Percentiles rank a stretch among this genome's conserved stretches.
phyloP scores from a whole-genome alignment of 192 early-diverging fungal genomes.

The Dispira parvispora region DNA sequence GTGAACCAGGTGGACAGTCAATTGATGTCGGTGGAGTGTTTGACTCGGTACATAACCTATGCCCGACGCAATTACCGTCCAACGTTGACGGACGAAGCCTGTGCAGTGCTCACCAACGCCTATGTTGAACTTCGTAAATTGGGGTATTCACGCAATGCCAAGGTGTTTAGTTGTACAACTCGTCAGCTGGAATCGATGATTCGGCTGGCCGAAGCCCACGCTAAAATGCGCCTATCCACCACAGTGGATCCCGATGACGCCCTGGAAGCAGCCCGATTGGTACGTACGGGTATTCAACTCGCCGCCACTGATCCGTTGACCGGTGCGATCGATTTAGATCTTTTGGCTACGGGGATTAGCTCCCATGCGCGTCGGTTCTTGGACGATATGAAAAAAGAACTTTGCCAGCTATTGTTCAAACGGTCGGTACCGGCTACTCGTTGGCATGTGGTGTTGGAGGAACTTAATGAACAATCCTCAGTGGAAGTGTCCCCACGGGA shows the following conservation, averaged over 20 bases:
- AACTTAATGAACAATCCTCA: slow-evolving; percentile 26
- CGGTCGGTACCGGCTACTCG: slow-evolving; percentile 11
- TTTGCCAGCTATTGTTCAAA: slow-evolving; percentile 24
- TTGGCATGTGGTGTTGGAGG: slow-evolving; percentile 15
- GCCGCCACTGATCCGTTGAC: slow-evolving; percentile 86
- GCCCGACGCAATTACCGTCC: slow-evolving; percentile 64
- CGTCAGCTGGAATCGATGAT: slow-evolving; percentile 97
- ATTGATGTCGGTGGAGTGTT: slow-evolving; percentile 49
- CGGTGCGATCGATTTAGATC: slow-evolving; percentile 84
- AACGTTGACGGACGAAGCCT: slow-evolving; percentile 59
- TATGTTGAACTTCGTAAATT: slow-evolving; percentile 73
- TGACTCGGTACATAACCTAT: slow-evolving; percentile 87
- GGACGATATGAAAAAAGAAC: slow-evolving; percentile 36
- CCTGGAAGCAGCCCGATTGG: slow-evolving; percentile 70
- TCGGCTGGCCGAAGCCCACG: slow-evolving; percentile 83
- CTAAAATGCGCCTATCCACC: slow-evolving; percentile 67
- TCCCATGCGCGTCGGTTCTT: slow-evolving; percentile 48
- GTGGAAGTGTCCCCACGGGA: slow-evolving; percentile 28
- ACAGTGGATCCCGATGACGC: slow-evolving; percentile 70
- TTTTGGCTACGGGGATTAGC: slow-evolving; percentile 75
- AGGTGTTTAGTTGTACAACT: slow-evolving; percentile 73
- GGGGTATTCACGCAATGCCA: slow-evolving; percentile 28
- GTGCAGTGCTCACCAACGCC: slow-evolving; percentile 48
- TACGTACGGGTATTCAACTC: slow-evolving; percentile 77
- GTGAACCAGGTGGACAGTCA: slow-evolving; percentile 2